Evolutionary conservation across 441 rosid genomes (phyloP), one percentile per base, ranked within the genome.

Genomic region (Jatropha multifida): DNA sequence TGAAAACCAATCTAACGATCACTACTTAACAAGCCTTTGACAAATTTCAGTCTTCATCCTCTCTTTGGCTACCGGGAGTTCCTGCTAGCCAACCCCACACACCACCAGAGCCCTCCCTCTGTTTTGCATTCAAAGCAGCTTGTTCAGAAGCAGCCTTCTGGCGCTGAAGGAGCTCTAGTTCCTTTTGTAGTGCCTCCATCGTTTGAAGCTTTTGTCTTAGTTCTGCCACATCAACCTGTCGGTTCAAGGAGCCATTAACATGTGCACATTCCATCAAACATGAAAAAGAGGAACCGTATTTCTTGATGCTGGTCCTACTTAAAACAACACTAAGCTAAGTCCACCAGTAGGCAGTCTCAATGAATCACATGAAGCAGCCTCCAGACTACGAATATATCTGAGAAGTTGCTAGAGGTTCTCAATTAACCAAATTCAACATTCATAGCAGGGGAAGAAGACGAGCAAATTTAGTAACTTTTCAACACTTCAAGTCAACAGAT

Each of bases 81-180:
- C 99, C 98, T 0, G 98, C 94, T 49, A 96, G 91, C 99, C 99
- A 96, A 69, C 98, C 93, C 99, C 99, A 96, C 75, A 92, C 86
- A 4, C 98, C 93, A 58, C 97, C 88, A 0, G 99, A 94, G 75
- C 92, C 80, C 80, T 91, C 94, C 81, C 87, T 84, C 77, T 89
- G 90, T 79, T 85, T 90, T 27, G 93, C 92, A 64, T 74, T 80
- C 15, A 88, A 73, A 58, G 92, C 94, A 23, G 97, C 99, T 83
- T 96, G 85, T 85, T 94, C 99, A 3, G 99, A 94, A 26, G 96
- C 97, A n/a, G 99, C 98, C 77, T 90, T 94, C 81, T 96, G 99
- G 62, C 98, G 94, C 76, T 85, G 94, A 51, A 96, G 90, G 67
- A 96, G 97, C 74, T 91, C 98, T 0, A 96, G 90, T 77, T 96